Base-by-base conservation (phyloP, 2,329 filamentous ascomycete species). In the Colletotrichum lupini region DNA sequence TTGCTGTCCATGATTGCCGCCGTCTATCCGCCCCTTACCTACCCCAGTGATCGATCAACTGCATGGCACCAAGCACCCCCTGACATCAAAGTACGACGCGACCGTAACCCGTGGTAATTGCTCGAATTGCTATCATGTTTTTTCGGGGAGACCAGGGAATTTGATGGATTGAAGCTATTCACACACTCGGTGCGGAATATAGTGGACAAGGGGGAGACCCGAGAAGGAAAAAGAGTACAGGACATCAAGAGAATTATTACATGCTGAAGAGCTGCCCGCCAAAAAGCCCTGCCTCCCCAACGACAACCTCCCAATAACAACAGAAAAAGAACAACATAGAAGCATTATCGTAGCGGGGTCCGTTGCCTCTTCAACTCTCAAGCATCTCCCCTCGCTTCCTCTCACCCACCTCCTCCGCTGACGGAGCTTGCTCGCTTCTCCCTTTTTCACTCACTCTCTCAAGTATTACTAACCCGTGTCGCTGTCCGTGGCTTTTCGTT, bases 161-260 rank as follows among this genome's bases (percentile, higher is more conserved):
- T 57, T 65, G 55, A 59, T 65, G 32, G 55, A 70, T 57, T 61
- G 70, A 70, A 64, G 60, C 66, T 73, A 65, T 73, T 70, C 67
- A 73, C 59, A 73, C 70, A 65, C 67, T 70, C 24, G 55, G 70
- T 70, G 67, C 55, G 37, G 64, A n/a, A 73, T 62, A 58, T 67
- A 66, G 59, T 53, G 22, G 58, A 32, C 74, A 78, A 77, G 76
- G 68, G 42, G 68, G 68, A 75, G 59, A 77, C 74, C 73, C 75
- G 76, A 77, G 75, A 76, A 77, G 74, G 76, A 59, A 74, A 74
- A 78, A 81, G 78, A 80, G 77, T 82, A 82, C 80, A 81, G 78
- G 79, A 81, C 81, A 81, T 81, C 81, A 81, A 80, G 79, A 83
- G 82, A 81, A 83, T 82, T 86, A 87, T 85, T 87, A 87, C 85